phyloP scores from a whole-genome alignment of 257 asterid genomes.

The Ligustrum vulgare region DNA sequence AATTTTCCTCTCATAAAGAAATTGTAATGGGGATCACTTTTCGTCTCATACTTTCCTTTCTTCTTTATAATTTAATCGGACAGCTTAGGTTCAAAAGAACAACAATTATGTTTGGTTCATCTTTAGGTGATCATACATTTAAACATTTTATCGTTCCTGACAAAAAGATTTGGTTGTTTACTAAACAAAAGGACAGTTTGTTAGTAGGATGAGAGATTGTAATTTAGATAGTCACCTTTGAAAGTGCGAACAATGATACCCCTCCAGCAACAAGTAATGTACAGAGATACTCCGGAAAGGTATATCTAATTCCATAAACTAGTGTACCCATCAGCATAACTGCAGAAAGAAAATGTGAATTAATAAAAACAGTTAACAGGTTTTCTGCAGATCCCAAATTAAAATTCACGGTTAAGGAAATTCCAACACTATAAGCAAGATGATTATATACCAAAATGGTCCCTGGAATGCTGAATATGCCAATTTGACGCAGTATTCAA shows the following conservation, averaged over 20 bases:
- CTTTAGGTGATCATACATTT: neutral
- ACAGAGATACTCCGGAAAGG: conserved; percentile 86
- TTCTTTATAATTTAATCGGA: neutral
- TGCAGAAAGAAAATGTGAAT: conserved; percentile 38
- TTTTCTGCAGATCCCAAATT: neutral
- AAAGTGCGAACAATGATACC: conserved; percentile 86
- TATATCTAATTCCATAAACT: conserved; percentile 87
- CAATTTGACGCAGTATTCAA: neutral
- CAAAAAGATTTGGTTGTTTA: neutral
- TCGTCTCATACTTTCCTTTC: neutral
- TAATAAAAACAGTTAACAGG: neutral
- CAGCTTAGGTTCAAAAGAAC: neutral
- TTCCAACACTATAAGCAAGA: neutral
- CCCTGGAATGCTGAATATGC: neutral
- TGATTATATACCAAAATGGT: neutral
- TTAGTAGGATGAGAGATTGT: neutral
- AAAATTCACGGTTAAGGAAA: neutral
- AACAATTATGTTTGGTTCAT: neutral
- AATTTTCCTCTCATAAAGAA: neutral
- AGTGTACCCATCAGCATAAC: conserved; percentile 97
- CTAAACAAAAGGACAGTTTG: neutral
- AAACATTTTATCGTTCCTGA: neutral
- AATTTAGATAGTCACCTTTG: conserved; percentile 51
- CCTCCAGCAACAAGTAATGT: conserved; percentile 97
- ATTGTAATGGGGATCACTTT: neutral